Conservation (phyloP, 2,329 filamentous ascomycete genomes). For the Xylariaceae sp. region DNA sequence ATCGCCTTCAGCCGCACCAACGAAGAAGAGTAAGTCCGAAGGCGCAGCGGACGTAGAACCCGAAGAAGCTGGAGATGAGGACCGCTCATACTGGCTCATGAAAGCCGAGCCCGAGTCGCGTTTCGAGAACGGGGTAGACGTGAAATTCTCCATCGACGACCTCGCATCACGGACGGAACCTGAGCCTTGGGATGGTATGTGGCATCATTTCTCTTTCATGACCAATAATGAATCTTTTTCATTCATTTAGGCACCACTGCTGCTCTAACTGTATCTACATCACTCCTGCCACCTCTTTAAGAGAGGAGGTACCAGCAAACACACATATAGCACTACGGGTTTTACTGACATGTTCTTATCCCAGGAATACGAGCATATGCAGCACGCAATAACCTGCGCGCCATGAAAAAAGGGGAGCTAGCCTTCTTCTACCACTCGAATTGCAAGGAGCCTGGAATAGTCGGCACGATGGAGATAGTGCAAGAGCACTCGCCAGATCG, state of each 20-base stretch:
- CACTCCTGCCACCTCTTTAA: slow-evolving; percentile 9
- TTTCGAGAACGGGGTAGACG: slow-evolving; percentile 80
- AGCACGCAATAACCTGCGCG: slow-evolving; percentile 83
- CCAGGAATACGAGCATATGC: slow-evolving; percentile 35
- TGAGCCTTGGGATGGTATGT: slow-evolving; percentile 85
- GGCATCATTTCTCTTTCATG: slow-evolving; percentile 6
- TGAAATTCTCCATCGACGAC: slow-evolving; percentile 93
- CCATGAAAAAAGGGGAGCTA: slow-evolving; percentile 86
- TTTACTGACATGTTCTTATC: slow-evolving; percentile 15
- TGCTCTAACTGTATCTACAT: neutral
- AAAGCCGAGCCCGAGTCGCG: slow-evolving; percentile 87
- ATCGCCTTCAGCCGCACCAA: neutral
- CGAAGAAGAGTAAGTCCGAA: slow-evolving; percentile 6
- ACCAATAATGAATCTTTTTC: slow-evolving; percentile 31
- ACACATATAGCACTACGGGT: too few species aligned
- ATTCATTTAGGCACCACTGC: slow-evolving; percentile 22
- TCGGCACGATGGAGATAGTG: slow-evolving; percentile 85
- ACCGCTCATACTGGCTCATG: slow-evolving; percentile 67
- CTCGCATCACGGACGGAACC: slow-evolving; percentile 67
- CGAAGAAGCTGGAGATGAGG: too few species aligned
- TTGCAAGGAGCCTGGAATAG: slow-evolving; percentile 83
- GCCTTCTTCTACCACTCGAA: slow-evolving; percentile 98
- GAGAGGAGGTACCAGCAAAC: slow-evolving; percentile 4
- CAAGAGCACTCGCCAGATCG: slow-evolving; percentile 76
- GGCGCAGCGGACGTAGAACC: slow-evolving; percentile 6